Evolutionary conservation across 371 early-diverging fungal genomes (phyloP), one percentile per base, ranked within the genome.

Genomic region (Mycotypha africana): DNA sequence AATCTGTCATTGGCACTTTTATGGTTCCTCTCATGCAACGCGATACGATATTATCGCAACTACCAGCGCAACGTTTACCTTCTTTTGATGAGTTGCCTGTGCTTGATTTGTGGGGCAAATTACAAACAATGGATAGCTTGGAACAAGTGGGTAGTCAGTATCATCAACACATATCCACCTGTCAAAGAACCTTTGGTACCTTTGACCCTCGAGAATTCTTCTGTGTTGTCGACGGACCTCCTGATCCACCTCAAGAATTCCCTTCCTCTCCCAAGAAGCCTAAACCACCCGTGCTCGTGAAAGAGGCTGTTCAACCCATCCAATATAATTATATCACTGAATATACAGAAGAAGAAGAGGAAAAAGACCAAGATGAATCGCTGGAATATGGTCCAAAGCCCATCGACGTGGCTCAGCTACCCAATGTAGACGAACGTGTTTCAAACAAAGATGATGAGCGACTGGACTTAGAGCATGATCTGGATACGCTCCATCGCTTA

Each of bases 11-110:
- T 23, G 70, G 65, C 36, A 60, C 67, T 16, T 82, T 84, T 45
- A 55, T 67, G 48, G 81, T 84, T 12, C 84, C 84, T 10, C 58
- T 84, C 12, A 84, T 84, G 82, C 70, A 77, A 26, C 68, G 73
- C 12, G 70, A 79, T 47, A 70, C 75, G 15, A 58, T 79, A 37
- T 42, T 77, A n/a, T 55, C 56, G 16, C 81, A 76, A 46, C 60
- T 80, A 34, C 81, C 80, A 7, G 55, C 64, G 19, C 65, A 67
- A 26, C 67, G 69, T 1, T 46, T 83, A 23, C 79, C 84, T 1
- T 42, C 52, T 1, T 79, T 67, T 60, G 70, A 63, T 11, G 63
- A 70, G 3, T 57, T 83, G 10, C 84, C 84, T 1, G 69, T 76
- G 2, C 47, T 83, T 20, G 82, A 83, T 49, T 49, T 83, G 3